Evolutionary conservation across 371 early-diverging fungal genomes (phyloP).

Genomic region (Mortierella sp.): DNA sequence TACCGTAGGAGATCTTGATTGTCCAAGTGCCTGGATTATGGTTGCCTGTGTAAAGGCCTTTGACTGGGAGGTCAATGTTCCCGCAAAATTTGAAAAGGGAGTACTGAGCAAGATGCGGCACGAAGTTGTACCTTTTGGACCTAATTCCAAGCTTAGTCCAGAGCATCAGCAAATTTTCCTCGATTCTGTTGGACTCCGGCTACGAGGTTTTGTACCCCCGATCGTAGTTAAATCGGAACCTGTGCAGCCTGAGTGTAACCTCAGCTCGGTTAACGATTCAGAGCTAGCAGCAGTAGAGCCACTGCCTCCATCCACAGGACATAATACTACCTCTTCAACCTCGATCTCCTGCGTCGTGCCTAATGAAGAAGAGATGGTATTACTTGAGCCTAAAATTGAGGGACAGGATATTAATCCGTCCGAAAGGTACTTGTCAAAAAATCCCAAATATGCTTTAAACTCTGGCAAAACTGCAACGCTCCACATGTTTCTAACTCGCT

Average conservation of each 20-base stretch:
- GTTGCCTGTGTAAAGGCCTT: constrained; percentile 31
- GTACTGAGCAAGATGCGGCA: constrained; percentile 42
- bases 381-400: constrained; percentile 2
- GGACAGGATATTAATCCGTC: neutral
- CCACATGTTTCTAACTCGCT: neutral
- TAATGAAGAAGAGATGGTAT: neutral
- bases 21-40: constrained; percentile 46
- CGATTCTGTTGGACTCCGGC: constrained; percentile 22
- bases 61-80: constrained; percentile 22
- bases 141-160: constrained; percentile 19
- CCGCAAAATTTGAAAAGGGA: constrained; percentile 37
- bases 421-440: neutral
- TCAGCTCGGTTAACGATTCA: neutral
- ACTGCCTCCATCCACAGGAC: neutral
- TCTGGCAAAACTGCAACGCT: neutral
- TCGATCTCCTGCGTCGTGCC: neutral
- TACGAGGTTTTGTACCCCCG: constrained; percentile 7
- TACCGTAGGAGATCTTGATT: constrained; percentile 54
- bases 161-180: constrained; percentile 35
- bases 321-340: neutral
- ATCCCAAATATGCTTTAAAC: neutral
- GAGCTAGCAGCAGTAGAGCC: neutral
- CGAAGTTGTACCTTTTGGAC: constrained; percentile 31
- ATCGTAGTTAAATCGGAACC: neutral
- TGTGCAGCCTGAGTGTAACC: neutral